Evolutionary conservation across 192 early-diverging fungal genomes (phyloP), one percentile per base, ranked within the genome.

Genomic region (Chytriomyces sp.): DNA sequence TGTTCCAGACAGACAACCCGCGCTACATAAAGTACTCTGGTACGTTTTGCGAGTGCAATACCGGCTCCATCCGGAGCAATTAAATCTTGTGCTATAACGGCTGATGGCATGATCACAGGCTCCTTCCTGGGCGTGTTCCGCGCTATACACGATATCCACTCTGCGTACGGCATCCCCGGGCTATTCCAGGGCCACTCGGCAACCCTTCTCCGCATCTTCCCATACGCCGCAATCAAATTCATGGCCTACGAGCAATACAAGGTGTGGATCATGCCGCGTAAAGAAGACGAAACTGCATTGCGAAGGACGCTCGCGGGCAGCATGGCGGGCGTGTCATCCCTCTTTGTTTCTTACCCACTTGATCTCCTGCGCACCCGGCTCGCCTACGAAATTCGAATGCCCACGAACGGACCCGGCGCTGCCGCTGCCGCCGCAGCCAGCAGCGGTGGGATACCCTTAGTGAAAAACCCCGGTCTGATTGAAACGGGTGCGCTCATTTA

Each of bases 201-300:
- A 40, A 96, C 95, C 34, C 80, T 99, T 3, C 81, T 96, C 1
- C 82, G 97, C 32, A 96, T 99, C 66, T 98, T 98, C 77, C 97
- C 97, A 3, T 99, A 98, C 73, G 93, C 94, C 0, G 93, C 95
- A 7, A 92, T 99, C 77, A 98, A 98, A 77, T 99, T 96, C 74
- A 94, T 96, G 87, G 89, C 90, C 6, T 96, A 93, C 77, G 97
- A 99, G 82, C 95, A 99, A 79, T 90, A 89, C 64, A 85, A 86
- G 73, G 69, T 70, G 22, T 26, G 83, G 28, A 73, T 94, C 41
- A 91, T 94, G 87, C 90, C 91, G 17, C 85, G 77, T 14, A 82
- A 85, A 63, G 70, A 84, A 49, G 63, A 84, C 25, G 89, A 92
- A 65, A 90, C 90, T 26, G 80, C 89, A 26, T 63, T 89, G 41